Evolutionary conservation across 148 eudicot genomes (phyloP).

Genomic region (Diospyros kaki): DNA sequence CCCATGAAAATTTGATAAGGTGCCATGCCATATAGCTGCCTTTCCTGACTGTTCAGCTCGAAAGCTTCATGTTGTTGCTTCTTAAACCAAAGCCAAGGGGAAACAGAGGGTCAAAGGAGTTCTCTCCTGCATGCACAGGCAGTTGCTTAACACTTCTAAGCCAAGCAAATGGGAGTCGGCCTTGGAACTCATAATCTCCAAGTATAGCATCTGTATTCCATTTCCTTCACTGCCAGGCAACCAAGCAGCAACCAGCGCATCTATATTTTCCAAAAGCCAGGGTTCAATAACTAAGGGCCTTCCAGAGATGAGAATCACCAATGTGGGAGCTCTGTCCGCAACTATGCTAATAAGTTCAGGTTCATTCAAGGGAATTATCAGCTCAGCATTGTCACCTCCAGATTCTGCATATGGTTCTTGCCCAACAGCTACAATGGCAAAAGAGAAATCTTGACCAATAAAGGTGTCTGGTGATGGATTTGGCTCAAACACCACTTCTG

Average conservation of each 20-base stretch:
- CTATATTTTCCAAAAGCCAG: conserved; percentile 57
- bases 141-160: conserved; percentile 74
- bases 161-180: conserved; percentile 78
- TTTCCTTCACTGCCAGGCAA: conserved; percentile 88
- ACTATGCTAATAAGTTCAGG: conserved; percentile 49
- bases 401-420: conserved; percentile 81
- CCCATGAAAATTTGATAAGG: not conserved
- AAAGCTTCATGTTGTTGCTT: conserved; percentile 24
- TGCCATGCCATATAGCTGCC: not conserved
- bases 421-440: conserved; percentile 82
- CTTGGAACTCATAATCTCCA: conserved; percentile 78
- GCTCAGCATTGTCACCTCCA: conserved; percentile 66
- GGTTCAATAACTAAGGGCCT: conserved; percentile 81
- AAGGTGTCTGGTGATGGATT: conserved; percentile 65
- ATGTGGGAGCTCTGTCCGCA: conserved; percentile 65
- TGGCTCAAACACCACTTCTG: conserved; percentile 62
- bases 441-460: conserved; percentile 45
- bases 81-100: conserved; percentile 83
- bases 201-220: conserved; percentile 81
- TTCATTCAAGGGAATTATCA: conserved; percentile 69
- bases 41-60: conserved; percentile 11
- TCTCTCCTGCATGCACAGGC: conserved; percentile 41
- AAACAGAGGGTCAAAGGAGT: conserved; percentile 63
- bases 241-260: conserved; percentile 87
- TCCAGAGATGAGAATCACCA: conserved; percentile 72